A percentile compares a stretch with the other conserved stretches of the same genome.
These are phyloP conservation scores for Pleurotus platypus DNA, from an alignment of 768 basidiomycete genomes.

Conservation along the genomic window DNA sequence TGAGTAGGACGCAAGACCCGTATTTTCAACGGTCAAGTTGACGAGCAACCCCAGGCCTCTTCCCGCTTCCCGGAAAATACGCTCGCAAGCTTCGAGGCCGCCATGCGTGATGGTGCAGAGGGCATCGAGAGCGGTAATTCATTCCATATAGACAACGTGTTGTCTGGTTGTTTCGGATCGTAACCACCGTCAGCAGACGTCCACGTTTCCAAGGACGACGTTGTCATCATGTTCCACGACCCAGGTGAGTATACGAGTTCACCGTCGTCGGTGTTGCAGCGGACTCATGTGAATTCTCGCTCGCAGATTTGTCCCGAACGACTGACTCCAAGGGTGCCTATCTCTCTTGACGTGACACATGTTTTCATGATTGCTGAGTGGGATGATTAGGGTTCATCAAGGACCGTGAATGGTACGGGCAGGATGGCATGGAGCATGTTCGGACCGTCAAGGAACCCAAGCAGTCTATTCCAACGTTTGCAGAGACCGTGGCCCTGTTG, in stretches of 20 bases:
- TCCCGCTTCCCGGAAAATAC: slow-evolving; percentile 91
- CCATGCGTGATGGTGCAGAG: slow-evolving; percentile 92
- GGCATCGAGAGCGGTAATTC: slow-evolving; percentile 95
- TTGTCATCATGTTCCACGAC: slow-evolving; percentile 96
- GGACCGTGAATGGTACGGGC: slow-evolving; percentile 69
- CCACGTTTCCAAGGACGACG: slow-evolving; percentile 84
- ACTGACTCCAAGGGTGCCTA: slow-evolving; percentile 68
- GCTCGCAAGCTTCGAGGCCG: slow-evolving; percentile 90
- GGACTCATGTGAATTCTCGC: slow-evolving; percentile 18
- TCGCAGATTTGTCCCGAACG: slow-evolving; percentile 66
- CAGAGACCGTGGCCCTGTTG: slow-evolving; percentile 72
- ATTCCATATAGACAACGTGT: slow-evolving; percentile 26
- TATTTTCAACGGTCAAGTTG: too few relatives aligned
- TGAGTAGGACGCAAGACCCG: slow-evolving; percentile 18
- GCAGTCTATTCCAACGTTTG: slow-evolving; percentile 89
- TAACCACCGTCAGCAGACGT: slow-evolving; percentile 78
- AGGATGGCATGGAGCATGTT: slow-evolving; percentile 70
- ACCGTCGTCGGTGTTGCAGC: slow-evolving; percentile 8
- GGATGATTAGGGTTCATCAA: slow-evolving; percentile 55
- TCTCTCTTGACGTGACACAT: background rate
- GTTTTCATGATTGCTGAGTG: background rate
- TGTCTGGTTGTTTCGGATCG: slow-evolving; percentile 30
- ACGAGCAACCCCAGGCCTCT: slow-evolving; percentile 56
- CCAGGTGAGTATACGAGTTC: slow-evolving; percentile 48
- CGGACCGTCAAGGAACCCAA: slow-evolving; percentile 76